Percentiles rank a stretch among this genome's conserved stretches.
Evolutionary conservation across 345 rosid species (phyloP).

Genomic region (Aquilaria yunnanensis): DNA sequence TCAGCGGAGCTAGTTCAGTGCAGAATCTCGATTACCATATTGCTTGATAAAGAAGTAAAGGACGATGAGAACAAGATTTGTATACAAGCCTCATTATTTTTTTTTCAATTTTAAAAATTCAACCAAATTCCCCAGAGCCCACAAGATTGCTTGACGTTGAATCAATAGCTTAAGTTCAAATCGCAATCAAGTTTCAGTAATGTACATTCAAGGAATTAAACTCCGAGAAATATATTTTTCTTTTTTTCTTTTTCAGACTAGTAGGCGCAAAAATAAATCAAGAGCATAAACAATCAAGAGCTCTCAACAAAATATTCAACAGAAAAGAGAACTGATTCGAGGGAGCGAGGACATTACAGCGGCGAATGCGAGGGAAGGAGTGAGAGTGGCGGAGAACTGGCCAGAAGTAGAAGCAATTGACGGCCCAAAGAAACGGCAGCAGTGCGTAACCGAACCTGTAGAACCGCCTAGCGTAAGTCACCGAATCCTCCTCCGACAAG

Average conservation of each 20-base stretch:
- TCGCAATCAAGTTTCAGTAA: too few species aligned
- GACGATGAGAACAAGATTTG: too few species aligned
- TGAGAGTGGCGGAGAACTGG: conserved; percentile 85
- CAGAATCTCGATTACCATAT: too few species aligned
- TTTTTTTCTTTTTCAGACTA: background rate
- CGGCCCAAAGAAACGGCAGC: conserved; percentile 93
- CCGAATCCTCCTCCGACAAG: conserved; percentile 76
- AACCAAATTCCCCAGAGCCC: too few species aligned
- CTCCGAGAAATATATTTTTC: background rate
- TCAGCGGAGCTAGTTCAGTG: too few species aligned
- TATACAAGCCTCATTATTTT: too few species aligned
- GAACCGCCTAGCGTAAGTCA: conserved; percentile 76
- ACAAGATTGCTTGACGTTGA: too few species aligned
- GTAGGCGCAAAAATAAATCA: background rate
- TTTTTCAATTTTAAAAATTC: too few species aligned
- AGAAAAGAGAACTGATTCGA: background rate
- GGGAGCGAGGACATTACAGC: conserved; percentile 29
- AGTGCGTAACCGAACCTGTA: conserved; percentile 86
- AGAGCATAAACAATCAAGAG: background rate
- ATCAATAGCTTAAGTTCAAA: too few species aligned
- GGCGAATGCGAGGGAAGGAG: conserved; percentile 79
- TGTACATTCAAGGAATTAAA: background rate
- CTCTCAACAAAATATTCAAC: background rate
- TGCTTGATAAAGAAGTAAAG: too few species aligned
- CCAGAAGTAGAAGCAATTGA: conserved; percentile 99